These are phyloP conservation scores for Epithele typhae DNA, from an alignment of 768 basidiomycete genomes.

Conservation along the genomic window DNA sequence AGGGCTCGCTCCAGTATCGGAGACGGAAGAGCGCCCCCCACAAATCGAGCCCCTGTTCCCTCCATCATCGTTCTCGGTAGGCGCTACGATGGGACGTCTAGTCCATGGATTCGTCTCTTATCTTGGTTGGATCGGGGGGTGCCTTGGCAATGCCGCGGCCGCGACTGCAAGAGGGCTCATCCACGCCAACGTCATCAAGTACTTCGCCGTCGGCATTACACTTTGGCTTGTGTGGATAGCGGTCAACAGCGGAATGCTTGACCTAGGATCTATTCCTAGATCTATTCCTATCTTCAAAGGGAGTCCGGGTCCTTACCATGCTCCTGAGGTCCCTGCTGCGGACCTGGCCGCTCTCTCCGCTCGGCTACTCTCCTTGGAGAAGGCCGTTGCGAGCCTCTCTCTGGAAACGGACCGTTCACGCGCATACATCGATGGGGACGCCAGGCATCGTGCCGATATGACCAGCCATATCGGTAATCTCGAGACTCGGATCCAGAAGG, in stretches of 20 bases:
- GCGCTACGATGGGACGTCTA: constrained; percentile 38
- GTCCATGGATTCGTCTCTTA: constrained; percentile 35
- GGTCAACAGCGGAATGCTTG: constrained; percentile 25
- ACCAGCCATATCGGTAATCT: constrained; percentile 49
- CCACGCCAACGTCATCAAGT: constrained; percentile 36
- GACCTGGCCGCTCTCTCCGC: constrained; percentile 62
- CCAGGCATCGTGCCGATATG: constrained; percentile 47
- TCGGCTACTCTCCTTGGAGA: constrained; percentile 62
- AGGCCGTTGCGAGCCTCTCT: constrained; percentile 55
- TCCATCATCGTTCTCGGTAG: constrained; percentile 38
- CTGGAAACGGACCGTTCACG: constrained; percentile 48
- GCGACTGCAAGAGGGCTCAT: constrained; percentile 30
- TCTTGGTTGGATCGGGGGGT: constrained; percentile 1
- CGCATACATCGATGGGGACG: constrained; percentile 48
- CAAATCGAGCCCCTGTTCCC: constrained; percentile 30
- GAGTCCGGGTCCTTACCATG: constrained; percentile 36
- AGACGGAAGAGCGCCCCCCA: constrained; percentile 48
- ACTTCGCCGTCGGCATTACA: constrained; percentile 37
- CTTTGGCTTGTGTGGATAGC: constrained; percentile 44
- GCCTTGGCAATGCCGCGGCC: not conserved
- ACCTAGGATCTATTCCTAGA: constrained; percentile 12
- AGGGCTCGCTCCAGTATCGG: constrained; percentile 58
- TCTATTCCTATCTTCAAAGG: constrained; percentile 25
- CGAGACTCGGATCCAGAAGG: constrained; percentile 50
- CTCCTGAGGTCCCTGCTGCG: constrained; percentile 57